Evolutionary conservation across 345 rosid species (phyloP).

Genomic region (Populus davidiana): DNA sequence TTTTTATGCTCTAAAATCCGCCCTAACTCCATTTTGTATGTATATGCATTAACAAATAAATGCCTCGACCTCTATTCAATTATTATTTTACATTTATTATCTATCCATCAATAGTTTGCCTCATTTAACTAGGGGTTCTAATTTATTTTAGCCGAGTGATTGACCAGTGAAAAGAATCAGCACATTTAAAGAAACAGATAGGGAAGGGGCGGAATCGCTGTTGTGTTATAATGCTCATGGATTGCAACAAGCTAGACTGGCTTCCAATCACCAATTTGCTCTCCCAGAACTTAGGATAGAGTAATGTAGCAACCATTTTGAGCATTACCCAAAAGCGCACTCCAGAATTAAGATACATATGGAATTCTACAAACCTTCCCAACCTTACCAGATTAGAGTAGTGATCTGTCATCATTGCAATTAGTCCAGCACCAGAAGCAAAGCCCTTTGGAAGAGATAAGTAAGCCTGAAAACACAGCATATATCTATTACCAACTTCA

Average conservation of each 20-base stretch:
- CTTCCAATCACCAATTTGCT: neutral
- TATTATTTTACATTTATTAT: neutral
- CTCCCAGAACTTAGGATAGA: neutral
- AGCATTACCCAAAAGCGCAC: neutral
- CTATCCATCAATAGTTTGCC: neutral
- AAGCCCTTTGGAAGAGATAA: slow-evolving; percentile 85
- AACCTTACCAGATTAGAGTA: slow-evolving; percentile 60
- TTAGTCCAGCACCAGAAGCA: slow-evolving; percentile 78
- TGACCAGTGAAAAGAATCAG: neutral
- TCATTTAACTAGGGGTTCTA: neutral
- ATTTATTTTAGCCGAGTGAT: neutral
- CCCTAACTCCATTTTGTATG: neutral
- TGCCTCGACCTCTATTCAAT: neutral
- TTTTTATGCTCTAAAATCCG: neutral
- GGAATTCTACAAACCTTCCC: neutral
- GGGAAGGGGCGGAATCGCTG: neutral
- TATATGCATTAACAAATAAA: neutral
- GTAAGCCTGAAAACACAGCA: slow-evolving; percentile 61
- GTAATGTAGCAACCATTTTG: neutral
- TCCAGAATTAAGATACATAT: slow-evolving; percentile 8
- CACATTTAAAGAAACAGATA: neutral
- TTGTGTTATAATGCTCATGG: neutral
- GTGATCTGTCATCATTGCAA: slow-evolving; percentile 89
- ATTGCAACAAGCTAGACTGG: neutral
- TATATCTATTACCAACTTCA: slow-evolving; percentile 1